phyloP scores from a whole-genome alignment of 495 filamentous ascomycete species.

The Halenospora varia region DNA sequence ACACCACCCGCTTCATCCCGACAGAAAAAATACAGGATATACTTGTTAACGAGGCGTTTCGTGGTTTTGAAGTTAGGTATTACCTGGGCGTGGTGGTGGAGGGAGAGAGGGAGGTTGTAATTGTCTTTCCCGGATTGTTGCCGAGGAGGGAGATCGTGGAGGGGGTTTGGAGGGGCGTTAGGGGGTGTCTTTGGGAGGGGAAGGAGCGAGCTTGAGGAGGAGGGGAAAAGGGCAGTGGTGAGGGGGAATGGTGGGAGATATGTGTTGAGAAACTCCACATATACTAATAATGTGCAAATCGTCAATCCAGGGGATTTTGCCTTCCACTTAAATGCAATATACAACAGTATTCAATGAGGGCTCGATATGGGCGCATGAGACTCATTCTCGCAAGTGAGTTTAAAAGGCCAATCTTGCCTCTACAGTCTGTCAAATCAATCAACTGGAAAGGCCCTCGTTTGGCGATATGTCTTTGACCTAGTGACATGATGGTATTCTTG shows the following conservation, averaged over 20 bases:
- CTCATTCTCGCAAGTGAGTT: too few relatives aligned
- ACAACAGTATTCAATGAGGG: too few relatives aligned
- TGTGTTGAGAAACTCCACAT: neutral
- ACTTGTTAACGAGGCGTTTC: constrained; percentile 92
- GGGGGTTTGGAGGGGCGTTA: constrained; percentile 77
- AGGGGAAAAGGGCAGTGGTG: neutral
- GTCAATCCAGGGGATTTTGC: neutral
- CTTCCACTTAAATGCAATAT: neutral
- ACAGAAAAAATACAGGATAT: constrained; percentile 89
- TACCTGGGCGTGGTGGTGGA: constrained; percentile 90
- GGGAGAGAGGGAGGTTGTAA: constrained; percentile 81
- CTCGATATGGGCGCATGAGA: too few relatives aligned
- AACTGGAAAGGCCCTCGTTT: too few relatives aligned
- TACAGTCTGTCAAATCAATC: too few relatives aligned
- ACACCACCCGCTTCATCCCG: constrained; percentile 86
- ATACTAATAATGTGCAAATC: neutral
- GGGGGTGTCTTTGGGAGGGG: constrained; percentile 71
- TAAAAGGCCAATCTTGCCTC: too few relatives aligned
- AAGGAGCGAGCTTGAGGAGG: constrained; percentile 32
- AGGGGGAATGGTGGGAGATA: neutral
- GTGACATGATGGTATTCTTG: too few relatives aligned
- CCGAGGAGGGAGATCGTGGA: constrained; percentile 69
- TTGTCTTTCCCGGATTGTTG: constrained; percentile 85
- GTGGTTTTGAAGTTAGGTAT: constrained; percentile 85
- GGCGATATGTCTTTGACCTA: too few relatives aligned